Percentiles rank a stretch among this genome's conserved stretches.
Conservation (phyloP, 108 stramenopile genomes). For the Pseudonitzschia multiseries region DNA sequence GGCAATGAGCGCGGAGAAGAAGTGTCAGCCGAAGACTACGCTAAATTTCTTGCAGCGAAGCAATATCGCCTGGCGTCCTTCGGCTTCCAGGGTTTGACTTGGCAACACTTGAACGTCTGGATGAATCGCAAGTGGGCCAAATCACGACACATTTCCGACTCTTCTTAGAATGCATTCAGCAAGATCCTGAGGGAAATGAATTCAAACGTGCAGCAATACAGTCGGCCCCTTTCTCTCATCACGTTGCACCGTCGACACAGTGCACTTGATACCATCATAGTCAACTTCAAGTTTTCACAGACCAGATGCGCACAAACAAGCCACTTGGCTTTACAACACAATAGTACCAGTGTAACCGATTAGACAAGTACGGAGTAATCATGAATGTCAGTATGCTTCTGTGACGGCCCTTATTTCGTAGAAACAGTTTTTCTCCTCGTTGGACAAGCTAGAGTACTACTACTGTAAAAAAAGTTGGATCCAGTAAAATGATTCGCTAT, state of each 20-base stretch:
- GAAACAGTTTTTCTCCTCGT: too few relatives aligned
- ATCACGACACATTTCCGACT: background rate
- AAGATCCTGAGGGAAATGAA: background rate
- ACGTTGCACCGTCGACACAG: too few relatives aligned
- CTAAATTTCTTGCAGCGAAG: background rate
- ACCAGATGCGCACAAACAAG: background rate
- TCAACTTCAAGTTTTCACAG: background rate
- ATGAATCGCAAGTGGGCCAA: background rate
- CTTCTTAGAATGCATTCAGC: background rate
- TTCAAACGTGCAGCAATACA: too few relatives aligned
- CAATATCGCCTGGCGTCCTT: background rate
- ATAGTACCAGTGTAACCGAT: too few relatives aligned
- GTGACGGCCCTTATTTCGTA: too few relatives aligned
- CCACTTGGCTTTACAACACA: background rate
- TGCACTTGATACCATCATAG: background rate
- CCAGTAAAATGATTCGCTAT: background rate
- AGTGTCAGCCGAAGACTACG: background rate
- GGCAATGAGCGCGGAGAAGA: background rate
- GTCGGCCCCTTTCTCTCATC: too few relatives aligned
- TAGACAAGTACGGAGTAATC: too few relatives aligned
- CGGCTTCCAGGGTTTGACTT: background rate
- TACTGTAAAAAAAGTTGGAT: background rate
- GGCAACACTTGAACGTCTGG: slow-evolving; percentile 2
- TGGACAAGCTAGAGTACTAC: too few relatives aligned
- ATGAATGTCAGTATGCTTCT: too few relatives aligned